Evolutionary conservation across 192 early-diverging fungal genomes (phyloP).

Genomic region (Spizellomyces punctatus): DNA sequence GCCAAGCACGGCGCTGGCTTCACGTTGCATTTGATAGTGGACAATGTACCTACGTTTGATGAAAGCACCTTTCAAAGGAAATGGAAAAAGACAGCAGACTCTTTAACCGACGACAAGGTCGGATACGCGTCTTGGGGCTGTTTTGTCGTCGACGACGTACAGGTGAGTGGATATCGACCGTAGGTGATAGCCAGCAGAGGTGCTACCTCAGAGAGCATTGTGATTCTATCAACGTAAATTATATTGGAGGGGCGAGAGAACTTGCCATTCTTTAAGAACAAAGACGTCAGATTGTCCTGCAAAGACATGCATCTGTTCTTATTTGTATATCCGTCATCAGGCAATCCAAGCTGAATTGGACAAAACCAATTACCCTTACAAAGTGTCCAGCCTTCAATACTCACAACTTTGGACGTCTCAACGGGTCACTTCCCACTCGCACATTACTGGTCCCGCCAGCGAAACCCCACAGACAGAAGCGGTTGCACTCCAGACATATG

Average conservation of each 20-base stretch:
- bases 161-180: conserved; percentile 1
- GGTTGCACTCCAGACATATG: conserved; percentile 52
- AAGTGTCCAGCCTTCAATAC: not conserved
- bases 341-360: not conserved
- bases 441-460: not conserved
- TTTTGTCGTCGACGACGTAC: conserved; percentile 19
- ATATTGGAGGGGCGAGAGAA: no score
- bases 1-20: conserved; percentile 28
- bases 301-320: no score
- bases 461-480: not conserved
- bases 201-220: no score
- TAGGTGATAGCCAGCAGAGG: no score
- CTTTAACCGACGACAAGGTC: not conserved
- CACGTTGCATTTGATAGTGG: conserved; percentile 19
- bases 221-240: no score
- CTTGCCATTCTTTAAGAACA: not conserved
- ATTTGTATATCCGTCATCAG: not conserved
- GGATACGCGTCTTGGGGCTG: not conserved
- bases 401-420: no score
- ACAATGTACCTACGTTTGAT: conserved; percentile 15
- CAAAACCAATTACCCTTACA: not conserved
- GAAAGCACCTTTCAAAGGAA: conserved; percentile 8
- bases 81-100: conserved; percentile 2
- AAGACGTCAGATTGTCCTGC: not conserved
- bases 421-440: not conserved